A percentile compares a stretch with the other conserved stretches of the same genome.
These are phyloP conservation scores for Trifolium pratense DNA, from an alignment of 306 rosid species.

Conservation along the genomic window DNA sequence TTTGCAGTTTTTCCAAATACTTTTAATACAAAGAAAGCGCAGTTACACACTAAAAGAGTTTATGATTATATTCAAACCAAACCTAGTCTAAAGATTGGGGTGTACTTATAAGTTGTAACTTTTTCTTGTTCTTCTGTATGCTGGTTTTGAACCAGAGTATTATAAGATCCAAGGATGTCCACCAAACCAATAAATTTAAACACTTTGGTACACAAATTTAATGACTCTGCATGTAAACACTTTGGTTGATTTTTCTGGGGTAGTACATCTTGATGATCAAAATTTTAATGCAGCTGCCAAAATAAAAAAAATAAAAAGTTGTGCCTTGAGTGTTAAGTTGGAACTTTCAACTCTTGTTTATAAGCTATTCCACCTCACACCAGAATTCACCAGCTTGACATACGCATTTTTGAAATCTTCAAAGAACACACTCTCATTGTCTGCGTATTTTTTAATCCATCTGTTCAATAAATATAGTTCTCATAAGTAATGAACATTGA, in stretches of 20 bases:
- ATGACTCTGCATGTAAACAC: conserved; percentile 10
- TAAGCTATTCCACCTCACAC: conserved; percentile 75
- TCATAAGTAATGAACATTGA: conserved; percentile 39
- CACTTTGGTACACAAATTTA: conserved; percentile 14
- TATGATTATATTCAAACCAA: not conserved
- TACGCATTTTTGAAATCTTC: conserved; percentile 84
- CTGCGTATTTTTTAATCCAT: conserved; percentile 83
- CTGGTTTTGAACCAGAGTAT: not conserved
- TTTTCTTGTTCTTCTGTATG: not conserved
- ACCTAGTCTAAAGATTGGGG: not conserved
- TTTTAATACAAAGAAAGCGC: not conserved
- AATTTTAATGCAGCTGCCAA: conserved; percentile 13
- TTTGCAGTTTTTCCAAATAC: not conserved
- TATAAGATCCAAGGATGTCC: not conserved
- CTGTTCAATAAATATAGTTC: conserved; percentile 52
- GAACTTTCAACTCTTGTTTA: conserved; percentile 39
- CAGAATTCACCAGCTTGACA: conserved; percentile 84
- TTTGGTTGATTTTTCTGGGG: not conserved
- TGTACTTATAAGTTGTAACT: not conserved
- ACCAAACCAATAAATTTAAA: not conserved
- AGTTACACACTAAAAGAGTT: not conserved
- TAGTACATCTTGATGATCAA: conserved; percentile 20
- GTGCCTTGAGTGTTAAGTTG: conserved; percentile 23
- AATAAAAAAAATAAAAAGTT: not conserved
- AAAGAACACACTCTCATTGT: conserved; percentile 71